These are phyloP conservation scores for Geotrichum europaeum DNA, from an alignment of 1,139 yeast genomes.

Conservation along the genomic window DNA sequence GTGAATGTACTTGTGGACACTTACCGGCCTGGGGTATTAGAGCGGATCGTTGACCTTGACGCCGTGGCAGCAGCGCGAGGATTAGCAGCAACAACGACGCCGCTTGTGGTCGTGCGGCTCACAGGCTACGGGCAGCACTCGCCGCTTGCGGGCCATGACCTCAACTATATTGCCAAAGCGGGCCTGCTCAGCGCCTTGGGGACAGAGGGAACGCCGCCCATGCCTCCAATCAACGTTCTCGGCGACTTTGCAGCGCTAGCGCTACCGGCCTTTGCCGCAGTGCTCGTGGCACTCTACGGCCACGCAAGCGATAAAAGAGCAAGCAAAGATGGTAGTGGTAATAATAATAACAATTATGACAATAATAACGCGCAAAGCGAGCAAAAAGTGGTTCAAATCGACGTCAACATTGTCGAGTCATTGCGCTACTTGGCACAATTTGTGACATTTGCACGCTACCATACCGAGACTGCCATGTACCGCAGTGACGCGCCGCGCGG, in stretches of 20 bases:
- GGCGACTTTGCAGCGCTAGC: conserved; percentile 26
- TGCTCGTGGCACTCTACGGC: conserved; percentile 19
- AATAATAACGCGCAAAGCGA: neutral
- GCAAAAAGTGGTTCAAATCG: conserved; percentile 15
- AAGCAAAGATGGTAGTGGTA: neutral
- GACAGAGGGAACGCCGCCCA: conserved; percentile 20
- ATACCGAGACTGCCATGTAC: neutral
- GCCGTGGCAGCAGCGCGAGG: conserved; percentile 9
- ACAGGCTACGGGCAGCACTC: conserved; percentile 22
- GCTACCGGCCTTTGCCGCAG: conserved; percentile 22
- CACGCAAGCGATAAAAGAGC: neutral
- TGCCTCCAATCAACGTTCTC: conserved; percentile 19
- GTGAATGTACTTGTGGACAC: conserved; percentile 34
- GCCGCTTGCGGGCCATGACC: conserved; percentile 22
- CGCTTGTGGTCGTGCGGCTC: conserved; percentile 21
- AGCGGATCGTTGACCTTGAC: conserved; percentile 31
- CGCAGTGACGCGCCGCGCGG: conserved; percentile 17
- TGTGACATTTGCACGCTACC: conserved; percentile 17
- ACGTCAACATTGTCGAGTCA: conserved; percentile 24
- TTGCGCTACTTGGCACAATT: conserved; percentile 21
- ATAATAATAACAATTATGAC: neutral
- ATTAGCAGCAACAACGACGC: conserved; percentile 5
- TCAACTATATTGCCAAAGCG: conserved; percentile 23
- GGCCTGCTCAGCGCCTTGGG: conserved; percentile 20
- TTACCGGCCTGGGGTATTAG: conserved; percentile 33